phyloP scores from a whole-genome alignment of 208 protist species.

The Willaertia magna region DNA sequence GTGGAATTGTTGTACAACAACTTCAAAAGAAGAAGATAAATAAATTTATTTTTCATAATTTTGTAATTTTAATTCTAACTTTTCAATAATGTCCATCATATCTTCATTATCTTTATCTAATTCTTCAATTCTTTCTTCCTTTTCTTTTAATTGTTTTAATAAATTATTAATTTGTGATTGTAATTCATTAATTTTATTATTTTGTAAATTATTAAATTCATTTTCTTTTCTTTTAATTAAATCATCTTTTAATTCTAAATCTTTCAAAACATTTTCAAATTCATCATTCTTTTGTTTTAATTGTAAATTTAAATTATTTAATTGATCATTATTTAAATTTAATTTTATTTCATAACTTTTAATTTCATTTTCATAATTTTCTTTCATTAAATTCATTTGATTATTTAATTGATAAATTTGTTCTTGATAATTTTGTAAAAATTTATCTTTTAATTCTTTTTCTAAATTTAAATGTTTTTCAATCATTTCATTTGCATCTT shows the following conservation, averaged over 20 bases:
- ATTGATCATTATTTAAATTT: not conserved
- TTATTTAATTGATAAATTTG: not conserved
- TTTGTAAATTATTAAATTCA: not conserved
- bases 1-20: too few species aligned
- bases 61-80: not conserved
- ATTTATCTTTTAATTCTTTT: not conserved
- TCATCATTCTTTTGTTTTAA: not conserved
- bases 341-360: not conserved
- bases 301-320: not conserved
- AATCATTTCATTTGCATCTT: not conserved
- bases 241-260: not conserved
- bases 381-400: not conserved
- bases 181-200: not conserved
- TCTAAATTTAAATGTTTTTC: not conserved
- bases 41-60: not conserved
- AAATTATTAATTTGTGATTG: not conserved
- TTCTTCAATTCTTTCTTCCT: not conserved
- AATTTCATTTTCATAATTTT: not conserved
- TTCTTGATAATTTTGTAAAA: not conserved
- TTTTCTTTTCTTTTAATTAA: not conserved
- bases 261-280: not conserved
- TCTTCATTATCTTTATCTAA: slow-evolving; percentile 3
- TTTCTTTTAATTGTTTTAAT: not conserved
- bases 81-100: slow-evolving; percentile 13
- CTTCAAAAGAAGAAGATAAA: too few species aligned